Conservation (phyloP, 73 alveolate species). For the Symbiodinium natans region DNA sequence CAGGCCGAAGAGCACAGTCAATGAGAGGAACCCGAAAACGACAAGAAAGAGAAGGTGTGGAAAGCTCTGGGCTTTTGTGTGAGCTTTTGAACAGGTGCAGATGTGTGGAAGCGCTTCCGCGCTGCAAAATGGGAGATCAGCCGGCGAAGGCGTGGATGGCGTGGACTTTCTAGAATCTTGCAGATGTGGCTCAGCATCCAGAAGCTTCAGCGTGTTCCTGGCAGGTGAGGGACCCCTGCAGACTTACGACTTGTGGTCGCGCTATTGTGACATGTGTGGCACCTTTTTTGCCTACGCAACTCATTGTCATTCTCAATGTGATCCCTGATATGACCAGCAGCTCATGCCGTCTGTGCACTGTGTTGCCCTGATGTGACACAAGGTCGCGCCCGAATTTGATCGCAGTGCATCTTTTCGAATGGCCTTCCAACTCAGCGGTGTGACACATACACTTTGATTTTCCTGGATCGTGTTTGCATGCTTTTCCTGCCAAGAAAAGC, state of each 20-base stretch:
- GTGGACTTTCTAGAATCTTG: no score
- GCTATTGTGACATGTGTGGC: not conserved
- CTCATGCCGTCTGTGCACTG: not conserved
- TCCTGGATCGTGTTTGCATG: no score
- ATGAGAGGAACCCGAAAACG: no score
- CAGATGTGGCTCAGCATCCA: no score
- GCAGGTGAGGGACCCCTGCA: not conserved
- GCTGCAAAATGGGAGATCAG: not conserved
- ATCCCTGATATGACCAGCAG: no score
- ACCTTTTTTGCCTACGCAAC: not conserved
- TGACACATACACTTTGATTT: no score
- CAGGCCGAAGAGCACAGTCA: no score
- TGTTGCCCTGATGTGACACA: not conserved
- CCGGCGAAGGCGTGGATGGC: not conserved
- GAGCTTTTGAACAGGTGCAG: no score
- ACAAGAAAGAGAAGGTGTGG: no score
- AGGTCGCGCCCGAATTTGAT: not conserved
- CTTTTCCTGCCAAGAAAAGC: no score
- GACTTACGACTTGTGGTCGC: constrained; percentile 1
- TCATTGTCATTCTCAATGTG: not conserved
- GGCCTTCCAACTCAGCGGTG: no score
- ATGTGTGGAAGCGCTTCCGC: not conserved
- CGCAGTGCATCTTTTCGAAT: constrained; percentile 8
- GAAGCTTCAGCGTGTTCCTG: not conserved
- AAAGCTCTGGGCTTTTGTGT: no score